Percentiles rank a stretch among this genome's conserved stretches.
phyloP scores from a whole-genome alignment of 257 asterid species.

The Solanum pennellii region DNA sequence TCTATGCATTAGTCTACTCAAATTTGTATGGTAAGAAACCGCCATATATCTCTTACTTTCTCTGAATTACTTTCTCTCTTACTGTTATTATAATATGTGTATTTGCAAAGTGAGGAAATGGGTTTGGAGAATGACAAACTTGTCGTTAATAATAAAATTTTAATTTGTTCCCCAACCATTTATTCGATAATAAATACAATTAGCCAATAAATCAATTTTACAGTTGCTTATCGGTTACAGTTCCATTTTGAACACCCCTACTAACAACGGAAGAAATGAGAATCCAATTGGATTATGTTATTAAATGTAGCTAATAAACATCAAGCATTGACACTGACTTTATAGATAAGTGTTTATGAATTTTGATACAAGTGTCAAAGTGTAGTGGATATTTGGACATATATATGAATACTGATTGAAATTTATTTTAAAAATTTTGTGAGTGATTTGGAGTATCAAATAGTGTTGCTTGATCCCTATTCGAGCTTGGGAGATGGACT shows the following conservation, averaged over 20 bases:
- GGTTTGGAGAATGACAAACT: neutral
- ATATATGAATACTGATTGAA: no score
- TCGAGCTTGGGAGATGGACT: neutral
- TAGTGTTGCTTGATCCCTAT: neutral
- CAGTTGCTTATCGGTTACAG: no score
- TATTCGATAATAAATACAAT: no score
- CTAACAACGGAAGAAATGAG: neutral
- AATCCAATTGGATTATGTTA: neutral
- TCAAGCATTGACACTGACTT: neutral
- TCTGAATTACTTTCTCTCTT: no score
- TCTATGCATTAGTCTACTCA: slow-evolving; percentile 9
- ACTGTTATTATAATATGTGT: no score
- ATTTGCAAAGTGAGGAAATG: no score
- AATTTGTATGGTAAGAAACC: slow-evolving; percentile 20
- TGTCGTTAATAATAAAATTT: neutral
- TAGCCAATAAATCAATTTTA: no score
- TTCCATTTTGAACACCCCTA: neutral
- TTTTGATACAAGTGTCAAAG: neutral
- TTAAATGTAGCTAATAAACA: neutral
- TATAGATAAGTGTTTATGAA: neutral
- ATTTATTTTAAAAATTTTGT: neutral
- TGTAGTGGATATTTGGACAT: neutral
- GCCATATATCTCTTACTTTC: no score
- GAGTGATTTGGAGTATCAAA: neutral
- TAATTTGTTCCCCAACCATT: no score